Conservation (phyloP, 1,139 yeast species). For the Geotrichum fermentans region DNA sequence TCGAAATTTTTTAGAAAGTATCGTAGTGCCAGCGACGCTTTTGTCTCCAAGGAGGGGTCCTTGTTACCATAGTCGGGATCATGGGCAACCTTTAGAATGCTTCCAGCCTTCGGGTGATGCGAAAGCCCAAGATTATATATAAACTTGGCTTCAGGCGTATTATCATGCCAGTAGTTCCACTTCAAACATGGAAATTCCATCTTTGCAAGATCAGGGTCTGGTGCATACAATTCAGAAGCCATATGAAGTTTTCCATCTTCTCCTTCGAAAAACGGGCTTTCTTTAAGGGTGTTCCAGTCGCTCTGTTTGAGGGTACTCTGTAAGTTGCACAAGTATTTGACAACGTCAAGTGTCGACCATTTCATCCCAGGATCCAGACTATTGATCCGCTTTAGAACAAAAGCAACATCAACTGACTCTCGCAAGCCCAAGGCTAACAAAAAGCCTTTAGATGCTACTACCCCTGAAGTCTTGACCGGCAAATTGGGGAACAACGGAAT, state of each 20-base stretch:
- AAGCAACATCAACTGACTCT: conserved; percentile 41
- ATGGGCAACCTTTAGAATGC: conserved; percentile 27
- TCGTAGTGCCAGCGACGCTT: conserved; percentile 29
- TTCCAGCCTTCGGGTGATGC: conserved; percentile 29
- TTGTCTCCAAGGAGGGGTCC: conserved; percentile 11
- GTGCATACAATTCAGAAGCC: conserved; percentile 35
- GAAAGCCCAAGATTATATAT: conserved; percentile 35
- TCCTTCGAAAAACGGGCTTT: conserved; percentile 33
- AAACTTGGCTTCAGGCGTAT: conserved; percentile 33
- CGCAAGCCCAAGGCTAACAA: conserved; percentile 38
- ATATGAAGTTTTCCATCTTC: conserved; percentile 23
- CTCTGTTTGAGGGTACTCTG: conserved; percentile 28
- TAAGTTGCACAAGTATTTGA: conserved; percentile 36
- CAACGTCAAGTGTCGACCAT: conserved; percentile 39
- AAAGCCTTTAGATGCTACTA: conserved; percentile 32
- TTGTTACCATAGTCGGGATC: conserved; percentile 11
- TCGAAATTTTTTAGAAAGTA: conserved; percentile 23
- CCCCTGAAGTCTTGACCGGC: conserved; percentile 34
- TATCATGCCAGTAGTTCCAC: conserved; percentile 34
- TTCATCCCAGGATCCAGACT: conserved; percentile 29
- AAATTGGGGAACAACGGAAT: conserved; percentile 39
- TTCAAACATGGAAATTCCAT: conserved; percentile 35
- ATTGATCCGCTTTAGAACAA: conserved; percentile 37
- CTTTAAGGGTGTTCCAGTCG: conserved; percentile 35
- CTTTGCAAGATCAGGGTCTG: conserved; percentile 29